A percentile compares a stretch with the other conserved stretches of the same genome.
These are phyloP conservation scores for Kwoniella heveanensis DNA, from an alignment of 768 basidiomycete genomes.

Conservation along the genomic window DNA sequence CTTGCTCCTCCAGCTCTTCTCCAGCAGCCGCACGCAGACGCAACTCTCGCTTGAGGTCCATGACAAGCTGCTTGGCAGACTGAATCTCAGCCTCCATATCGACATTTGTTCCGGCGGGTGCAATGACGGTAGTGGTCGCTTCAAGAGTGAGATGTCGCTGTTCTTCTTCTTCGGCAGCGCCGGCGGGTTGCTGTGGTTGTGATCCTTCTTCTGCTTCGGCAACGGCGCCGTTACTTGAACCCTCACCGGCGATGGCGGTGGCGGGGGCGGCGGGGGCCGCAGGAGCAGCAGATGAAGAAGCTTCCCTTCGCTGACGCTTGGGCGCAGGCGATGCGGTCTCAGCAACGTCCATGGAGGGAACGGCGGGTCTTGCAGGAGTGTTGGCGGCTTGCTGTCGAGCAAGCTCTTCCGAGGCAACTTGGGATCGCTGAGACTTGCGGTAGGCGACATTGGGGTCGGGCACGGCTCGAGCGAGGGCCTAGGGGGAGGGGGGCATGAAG, in stretches of 20 bases:
- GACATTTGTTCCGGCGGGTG: constrained; percentile 58
- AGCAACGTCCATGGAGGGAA: constrained; percentile 41
- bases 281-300: constrained; percentile 57
- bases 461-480: constrained; percentile 67
- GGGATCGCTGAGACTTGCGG: constrained; percentile 65
- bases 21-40: constrained; percentile 49
- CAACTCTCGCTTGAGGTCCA: constrained; percentile 69
- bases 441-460: constrained; percentile 80
- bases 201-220: constrained; percentile 10
- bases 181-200: too few relatives aligned
- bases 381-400: constrained; percentile 46
- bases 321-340: constrained; percentile 52
- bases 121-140: constrained; percentile 56
- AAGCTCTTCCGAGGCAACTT: constrained; percentile 50
- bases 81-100: constrained; percentile 70
- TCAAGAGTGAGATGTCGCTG: constrained; percentile 39
- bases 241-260: constrained; percentile 56
- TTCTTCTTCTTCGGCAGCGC: constrained; percentile 11
- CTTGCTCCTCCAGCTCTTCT: constrained; percentile 41
- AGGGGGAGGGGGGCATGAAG: background rate
- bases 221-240: constrained; percentile 58
- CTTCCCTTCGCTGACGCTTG: constrained; percentile 56
- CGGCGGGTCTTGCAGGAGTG: constrained; percentile 49
- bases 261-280: too few relatives aligned
- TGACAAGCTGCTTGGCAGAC: constrained; percentile 77